Base-by-base conservation (phyloP, 352 stramenopile genomes). In the Thalassiosira sp. region DNA sequence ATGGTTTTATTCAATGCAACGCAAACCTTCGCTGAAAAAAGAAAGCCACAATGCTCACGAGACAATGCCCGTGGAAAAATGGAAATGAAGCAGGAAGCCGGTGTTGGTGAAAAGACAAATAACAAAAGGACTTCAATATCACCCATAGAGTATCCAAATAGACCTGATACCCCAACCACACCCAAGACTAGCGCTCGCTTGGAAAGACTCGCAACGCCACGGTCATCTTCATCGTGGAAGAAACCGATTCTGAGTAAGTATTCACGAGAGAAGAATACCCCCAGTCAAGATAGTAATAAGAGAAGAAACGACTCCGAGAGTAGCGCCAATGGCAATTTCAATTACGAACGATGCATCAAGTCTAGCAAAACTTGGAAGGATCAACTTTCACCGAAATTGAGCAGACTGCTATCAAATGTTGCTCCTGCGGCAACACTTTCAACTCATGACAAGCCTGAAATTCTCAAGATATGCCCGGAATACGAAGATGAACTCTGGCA, bases 151-250 rank as follows among this genome's bases (percentile, higher is more conserved):
- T n/a, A n/a, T n/a, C n/a, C n/a, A n/a, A n/a, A n/a, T n/a, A n/a
- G n/a, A n/a, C n/a, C n/a, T n/a, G n/a, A n/a, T n/a, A n/a, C n/a
- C n/a, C n/a, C n/a, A n/a, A n/a, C 24, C 13, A 56, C 16, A 13
- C 7, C 33, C 51, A 25, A 40, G 31, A 37, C 42, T 15, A 59
- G 51, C 51, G 22, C 8, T 18, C 48, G 62, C 16, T 24, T 56
- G 22, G 42, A 67, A 10, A 10, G 20, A 56, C 46, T 74, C 43
- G 64, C 64, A 16, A 40, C 40, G 20, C 52, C 53, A 33, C 27
- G 56, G 15, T 13, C 28, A 37, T 66, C 45, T 16, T 72, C 63
- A 6, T 27, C 52, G 5, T 40, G 46, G 56, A 66, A 59, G 25
- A 74, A 59, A 18, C 62, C 33, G 18, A 46, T 61, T 7, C 22